These are phyloP conservation scores for Psilocybe mexicana DNA, from an alignment of 1,284 basidiomycete genomes.

Conservation along the genomic window DNA sequence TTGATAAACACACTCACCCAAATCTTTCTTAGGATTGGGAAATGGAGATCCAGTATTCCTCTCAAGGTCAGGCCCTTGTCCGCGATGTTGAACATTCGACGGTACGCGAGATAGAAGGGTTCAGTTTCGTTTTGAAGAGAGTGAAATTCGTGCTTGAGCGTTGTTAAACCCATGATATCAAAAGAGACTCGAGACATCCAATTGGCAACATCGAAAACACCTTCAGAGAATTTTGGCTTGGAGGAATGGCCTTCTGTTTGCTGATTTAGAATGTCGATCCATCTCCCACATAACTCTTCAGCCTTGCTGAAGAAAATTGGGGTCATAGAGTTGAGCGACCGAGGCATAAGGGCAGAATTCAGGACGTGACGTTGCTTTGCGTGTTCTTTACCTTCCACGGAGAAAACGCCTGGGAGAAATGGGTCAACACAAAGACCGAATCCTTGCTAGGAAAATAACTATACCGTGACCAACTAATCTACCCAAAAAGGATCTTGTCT, in stretches of 20 bases:
- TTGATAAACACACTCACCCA: constrained; percentile 34
- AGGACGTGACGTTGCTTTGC: constrained; percentile 45
- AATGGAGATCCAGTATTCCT: constrained; percentile 43
- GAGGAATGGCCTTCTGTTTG: background rate
- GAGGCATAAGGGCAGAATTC: constrained; percentile 47
- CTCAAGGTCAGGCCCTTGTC: constrained; percentile 40
- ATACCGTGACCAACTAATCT: constrained; percentile 48
- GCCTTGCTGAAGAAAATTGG: constrained; percentile 50
- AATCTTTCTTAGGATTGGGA: constrained; percentile 44
- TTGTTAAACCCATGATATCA: constrained; percentile 52
- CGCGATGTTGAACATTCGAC: constrained; percentile 46
- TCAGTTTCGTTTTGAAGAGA: constrained; percentile 48
- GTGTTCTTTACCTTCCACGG: constrained; percentile 51
- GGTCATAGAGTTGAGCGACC: constrained; percentile 41
- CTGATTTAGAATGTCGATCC: constrained; percentile 35
- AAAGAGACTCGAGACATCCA: constrained; percentile 53
- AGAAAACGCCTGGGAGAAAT: constrained; percentile 42
- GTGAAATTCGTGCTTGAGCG: constrained; percentile 50
- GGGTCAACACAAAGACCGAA: background rate
- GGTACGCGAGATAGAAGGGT: constrained; percentile 48
- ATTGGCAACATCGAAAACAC: constrained; percentile 43
- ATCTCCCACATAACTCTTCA: constrained; percentile 44
- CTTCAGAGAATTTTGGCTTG: constrained; percentile 1
- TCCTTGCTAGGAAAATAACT: background rate
- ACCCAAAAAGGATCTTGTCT: constrained; percentile 48